phyloP scores from a whole-genome alignment of 192 early-diverging fungal species.

The Phycomyces nitens region DNA sequence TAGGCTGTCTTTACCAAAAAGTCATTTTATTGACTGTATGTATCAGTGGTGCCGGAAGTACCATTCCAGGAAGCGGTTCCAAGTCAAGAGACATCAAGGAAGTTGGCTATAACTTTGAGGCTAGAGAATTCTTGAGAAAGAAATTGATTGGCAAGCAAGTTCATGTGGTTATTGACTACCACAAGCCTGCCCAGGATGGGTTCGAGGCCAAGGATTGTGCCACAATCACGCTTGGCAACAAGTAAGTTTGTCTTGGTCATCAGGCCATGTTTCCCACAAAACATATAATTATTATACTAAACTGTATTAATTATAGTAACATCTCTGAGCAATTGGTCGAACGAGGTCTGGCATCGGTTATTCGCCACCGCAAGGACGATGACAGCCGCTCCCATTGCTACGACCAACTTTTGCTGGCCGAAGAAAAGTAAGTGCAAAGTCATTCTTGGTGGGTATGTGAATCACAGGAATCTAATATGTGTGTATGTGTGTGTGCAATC shows the following conservation, averaged over 20 bases:
- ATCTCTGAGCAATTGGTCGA: slow-evolving; percentile 58
- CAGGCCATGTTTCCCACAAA: too few species aligned
- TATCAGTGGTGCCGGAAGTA: slow-evolving; percentile 20
- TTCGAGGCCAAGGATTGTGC: slow-evolving; percentile 88
- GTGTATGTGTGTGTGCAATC: too few species aligned
- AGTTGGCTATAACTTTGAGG: slow-evolving; percentile 81
- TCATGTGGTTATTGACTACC: slow-evolving; percentile 72
- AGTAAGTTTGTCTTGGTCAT: slow-evolving; percentile 11
- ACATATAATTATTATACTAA: too few species aligned
- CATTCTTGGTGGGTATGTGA: neutral
- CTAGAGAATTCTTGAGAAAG: slow-evolving; percentile 85
- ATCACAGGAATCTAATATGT: too few species aligned
- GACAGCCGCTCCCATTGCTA: slow-evolving; percentile 82
- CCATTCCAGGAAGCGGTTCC: slow-evolving; percentile 34
- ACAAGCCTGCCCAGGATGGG: slow-evolving; percentile 82
- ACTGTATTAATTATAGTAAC: slow-evolving; percentile 32
- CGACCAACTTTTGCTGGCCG: slow-evolving; percentile 81
- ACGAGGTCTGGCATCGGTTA: slow-evolving; percentile 71
- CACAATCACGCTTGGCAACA: slow-evolving; percentile 65
- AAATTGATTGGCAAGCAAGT: slow-evolving; percentile 84
- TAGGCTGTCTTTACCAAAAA: too few species aligned
- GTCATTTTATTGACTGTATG: too few species aligned
- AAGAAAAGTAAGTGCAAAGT: slow-evolving; percentile 48
- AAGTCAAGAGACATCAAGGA: slow-evolving; percentile 70
- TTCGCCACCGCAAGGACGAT: slow-evolving; percentile 83